A percentile compares a stretch with the other conserved stretches of the same genome.
These are phyloP conservation scores for Beauveria brongniartii DNA, from an alignment of 2,329 filamentous ascomycete genomes.

Conservation along the genomic window DNA sequence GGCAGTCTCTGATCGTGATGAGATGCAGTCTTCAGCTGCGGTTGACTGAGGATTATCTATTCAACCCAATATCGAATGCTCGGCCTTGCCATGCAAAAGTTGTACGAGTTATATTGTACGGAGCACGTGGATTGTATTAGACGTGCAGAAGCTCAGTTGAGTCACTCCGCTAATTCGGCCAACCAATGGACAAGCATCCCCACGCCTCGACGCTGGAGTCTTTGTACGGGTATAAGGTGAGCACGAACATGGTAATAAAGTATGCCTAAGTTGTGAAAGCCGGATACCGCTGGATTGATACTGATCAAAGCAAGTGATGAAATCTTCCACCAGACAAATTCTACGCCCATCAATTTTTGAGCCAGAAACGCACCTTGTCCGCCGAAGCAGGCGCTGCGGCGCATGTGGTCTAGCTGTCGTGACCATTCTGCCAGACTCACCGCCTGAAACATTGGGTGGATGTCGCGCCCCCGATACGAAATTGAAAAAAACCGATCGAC, in stretches of 20 bases:
- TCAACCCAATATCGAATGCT: neutral
- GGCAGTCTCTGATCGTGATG: neutral
- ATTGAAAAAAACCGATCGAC: neutral
- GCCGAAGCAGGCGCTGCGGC: too few relatives aligned
- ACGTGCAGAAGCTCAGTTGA: neutral
- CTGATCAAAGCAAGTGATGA: too few relatives aligned
- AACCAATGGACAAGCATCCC: neutral
- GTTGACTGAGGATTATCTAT: neutral
- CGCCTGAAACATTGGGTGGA: constrained; percentile 19
- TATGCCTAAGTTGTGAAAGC: neutral
- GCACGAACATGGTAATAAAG: neutral
- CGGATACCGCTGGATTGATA: too few relatives aligned
- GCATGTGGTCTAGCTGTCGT: neutral
- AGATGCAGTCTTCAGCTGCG: neutral
- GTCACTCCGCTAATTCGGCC: neutral
- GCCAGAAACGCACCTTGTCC: neutral
- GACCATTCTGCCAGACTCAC: constrained; percentile 22
- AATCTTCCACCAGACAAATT: too few relatives aligned
- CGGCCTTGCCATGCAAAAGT: neutral
- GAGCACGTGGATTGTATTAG: neutral
- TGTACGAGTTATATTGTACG: neutral
- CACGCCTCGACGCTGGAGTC: neutral
- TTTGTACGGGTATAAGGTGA: neutral
- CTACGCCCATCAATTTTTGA: too few relatives aligned
- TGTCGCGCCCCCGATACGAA: neutral